phyloP scores from a whole-genome alignment of 352 stramenopile genomes.

The Phytophthora pseudosyringae region DNA sequence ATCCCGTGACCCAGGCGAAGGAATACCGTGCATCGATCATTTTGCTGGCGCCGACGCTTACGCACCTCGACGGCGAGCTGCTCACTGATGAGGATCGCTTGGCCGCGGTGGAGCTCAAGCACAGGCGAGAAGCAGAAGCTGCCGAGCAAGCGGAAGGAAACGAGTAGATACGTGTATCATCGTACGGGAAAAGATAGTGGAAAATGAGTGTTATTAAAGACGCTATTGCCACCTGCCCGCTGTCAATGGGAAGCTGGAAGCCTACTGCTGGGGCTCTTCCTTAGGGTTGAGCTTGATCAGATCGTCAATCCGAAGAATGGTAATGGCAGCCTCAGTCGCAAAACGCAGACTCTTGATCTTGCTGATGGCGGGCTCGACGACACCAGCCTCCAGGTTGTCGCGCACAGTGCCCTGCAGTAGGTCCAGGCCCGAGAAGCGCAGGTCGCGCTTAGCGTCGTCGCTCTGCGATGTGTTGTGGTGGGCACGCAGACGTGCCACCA shows the following conservation, averaged over 20 bases:
- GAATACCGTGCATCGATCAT: slow-evolving; percentile 65
- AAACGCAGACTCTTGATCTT: slow-evolving; percentile 99
- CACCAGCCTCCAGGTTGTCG: slow-evolving; percentile 96
- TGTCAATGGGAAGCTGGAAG: slow-evolving; percentile 28
- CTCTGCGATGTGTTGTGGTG: slow-evolving; percentile 97
- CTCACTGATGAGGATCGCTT: slow-evolving; percentile 73
- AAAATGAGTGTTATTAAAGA: slow-evolving; percentile 58
- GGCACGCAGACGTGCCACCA: slow-evolving; percentile 97
- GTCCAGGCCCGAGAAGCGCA: slow-evolving; percentile 95
- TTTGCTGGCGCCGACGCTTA: slow-evolving; percentile 56
- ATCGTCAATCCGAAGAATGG: slow-evolving; percentile 99
- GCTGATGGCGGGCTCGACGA: slow-evolving; percentile 99
- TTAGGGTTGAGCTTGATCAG: slow-evolving; percentile 97
- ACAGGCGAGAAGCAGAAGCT: slow-evolving; percentile 45
- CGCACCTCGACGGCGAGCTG: slow-evolving; percentile 61
- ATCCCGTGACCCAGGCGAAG: slow-evolving; percentile 58
- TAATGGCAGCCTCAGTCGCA: slow-evolving; percentile 99
- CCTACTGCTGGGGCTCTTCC: slow-evolving; percentile 82
- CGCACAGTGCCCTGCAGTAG: slow-evolving; percentile 95
- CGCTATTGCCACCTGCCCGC: slow-evolving; percentile 41
- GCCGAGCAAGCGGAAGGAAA: slow-evolving; percentile 35
- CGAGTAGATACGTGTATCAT: slow-evolving; percentile 8
- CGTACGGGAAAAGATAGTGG: slow-evolving; percentile 19
- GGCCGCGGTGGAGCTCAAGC: slow-evolving; percentile 61
- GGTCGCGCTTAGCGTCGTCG: slow-evolving; percentile 72